Evolutionary conservation across 441 rosid genomes (phyloP).

Genomic region (Capsella rubella): DNA sequence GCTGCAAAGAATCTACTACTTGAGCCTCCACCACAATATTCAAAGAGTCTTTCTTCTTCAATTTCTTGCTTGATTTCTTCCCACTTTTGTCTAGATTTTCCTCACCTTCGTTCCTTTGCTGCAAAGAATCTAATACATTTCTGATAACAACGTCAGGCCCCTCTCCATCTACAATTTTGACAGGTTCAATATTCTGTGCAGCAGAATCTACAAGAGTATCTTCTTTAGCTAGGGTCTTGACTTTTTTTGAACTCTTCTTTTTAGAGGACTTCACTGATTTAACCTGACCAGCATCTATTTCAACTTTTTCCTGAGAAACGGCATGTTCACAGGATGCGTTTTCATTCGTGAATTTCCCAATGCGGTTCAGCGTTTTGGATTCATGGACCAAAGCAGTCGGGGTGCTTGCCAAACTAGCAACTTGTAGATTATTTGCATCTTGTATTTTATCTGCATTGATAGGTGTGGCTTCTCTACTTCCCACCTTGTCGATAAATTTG

Average conservation of each 20-base stretch:
- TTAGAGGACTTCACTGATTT: conserved; percentile 35
- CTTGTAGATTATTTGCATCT: conserved; percentile 3
- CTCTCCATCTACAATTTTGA: conserved; percentile 28
- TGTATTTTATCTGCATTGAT: neutral
- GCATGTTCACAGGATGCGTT: conserved; percentile 11
- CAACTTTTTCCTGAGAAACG: conserved; percentile 11
- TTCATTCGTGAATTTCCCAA: conserved; percentile 13
- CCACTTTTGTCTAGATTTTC: conserved; percentile 22
- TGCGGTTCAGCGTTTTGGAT: conserved; percentile 11
- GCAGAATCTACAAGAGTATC: conserved; percentile 12
- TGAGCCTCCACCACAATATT: conserved; percentile 21
- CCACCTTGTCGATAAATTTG: neutral
- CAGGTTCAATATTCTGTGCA: conserved; percentile 27
- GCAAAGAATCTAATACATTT: conserved; percentile 41
- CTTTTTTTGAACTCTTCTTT: conserved; percentile 32
- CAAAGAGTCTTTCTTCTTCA: conserved; percentile 29
- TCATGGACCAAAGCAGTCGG: conserved; percentile 8
- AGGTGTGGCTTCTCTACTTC: neutral
- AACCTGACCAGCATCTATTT: conserved; percentile 25
- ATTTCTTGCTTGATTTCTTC: conserved; percentile 42
- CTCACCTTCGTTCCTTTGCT: conserved; percentile 28
- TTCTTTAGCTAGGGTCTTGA: conserved; percentile 24
- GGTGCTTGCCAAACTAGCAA: conserved; percentile 16
- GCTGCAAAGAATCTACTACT: conserved; percentile 30
- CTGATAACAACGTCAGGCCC: conserved; percentile 41